Conservation (phyloP, 2,329 filamentous ascomycete genomes). For the Camillea tinctor region DNA sequence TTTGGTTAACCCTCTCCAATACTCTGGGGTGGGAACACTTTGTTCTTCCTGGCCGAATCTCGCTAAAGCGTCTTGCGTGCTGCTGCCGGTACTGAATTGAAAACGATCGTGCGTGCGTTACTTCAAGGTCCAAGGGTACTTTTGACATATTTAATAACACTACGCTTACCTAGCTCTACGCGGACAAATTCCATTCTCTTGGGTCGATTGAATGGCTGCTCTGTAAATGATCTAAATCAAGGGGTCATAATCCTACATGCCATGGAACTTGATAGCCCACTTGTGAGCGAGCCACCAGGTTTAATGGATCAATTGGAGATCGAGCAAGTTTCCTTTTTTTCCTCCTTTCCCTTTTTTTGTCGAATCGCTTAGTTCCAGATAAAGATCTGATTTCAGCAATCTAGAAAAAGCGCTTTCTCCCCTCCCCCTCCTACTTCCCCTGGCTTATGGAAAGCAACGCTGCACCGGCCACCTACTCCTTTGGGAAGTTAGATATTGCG, state of each 20-base stretch:
- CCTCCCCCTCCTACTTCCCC: too few species aligned
- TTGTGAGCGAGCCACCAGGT: background rate
- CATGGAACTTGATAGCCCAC: background rate
- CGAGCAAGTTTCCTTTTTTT: background rate
- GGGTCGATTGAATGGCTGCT: background rate
- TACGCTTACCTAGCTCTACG: background rate
- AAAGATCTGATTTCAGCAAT: background rate
- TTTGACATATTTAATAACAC: too few species aligned
- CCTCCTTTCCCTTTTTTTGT: too few species aligned
- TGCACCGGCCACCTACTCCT: background rate
- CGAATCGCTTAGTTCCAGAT: background rate
- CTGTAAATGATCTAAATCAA: background rate
- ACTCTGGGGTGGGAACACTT: background rate
- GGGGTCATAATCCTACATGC: background rate
- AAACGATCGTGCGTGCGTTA: background rate
- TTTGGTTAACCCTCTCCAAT: background rate
- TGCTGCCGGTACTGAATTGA: background rate
- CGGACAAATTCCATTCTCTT: background rate
- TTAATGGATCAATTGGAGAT: background rate
- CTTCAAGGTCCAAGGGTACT: background rate
- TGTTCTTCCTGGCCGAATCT: background rate
- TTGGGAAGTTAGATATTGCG: background rate
- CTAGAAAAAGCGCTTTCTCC: too few species aligned
- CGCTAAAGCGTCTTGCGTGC: background rate
- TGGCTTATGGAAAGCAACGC: background rate